Evolutionary conservation across 2,329 filamentous ascomycete genomes (phyloP).

Genomic region (Aspergillus pseudoterreus): DNA sequence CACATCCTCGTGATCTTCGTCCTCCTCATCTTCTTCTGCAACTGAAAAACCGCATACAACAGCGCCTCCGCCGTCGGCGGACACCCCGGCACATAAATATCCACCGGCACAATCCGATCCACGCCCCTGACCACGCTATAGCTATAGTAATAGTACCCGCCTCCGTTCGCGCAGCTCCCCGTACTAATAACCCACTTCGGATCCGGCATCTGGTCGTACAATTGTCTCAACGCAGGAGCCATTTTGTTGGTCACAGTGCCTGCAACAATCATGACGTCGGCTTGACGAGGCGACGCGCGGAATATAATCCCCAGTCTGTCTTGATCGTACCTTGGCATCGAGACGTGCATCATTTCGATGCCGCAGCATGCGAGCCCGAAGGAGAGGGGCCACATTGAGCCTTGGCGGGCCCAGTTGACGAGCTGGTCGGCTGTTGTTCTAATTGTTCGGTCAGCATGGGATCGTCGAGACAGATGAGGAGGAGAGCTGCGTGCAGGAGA

Average conservation of each 20-base stretch:
- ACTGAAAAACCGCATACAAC: constrained; percentile 68
- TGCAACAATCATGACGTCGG: constrained; percentile 90
- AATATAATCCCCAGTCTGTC: constrained; percentile 88
- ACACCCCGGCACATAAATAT: constrained; percentile 81
- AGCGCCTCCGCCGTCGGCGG: constrained; percentile 54
- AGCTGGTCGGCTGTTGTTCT: constrained; percentile 62
- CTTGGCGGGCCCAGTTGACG: constrained; percentile 83
- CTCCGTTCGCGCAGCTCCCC: constrained; percentile 82
- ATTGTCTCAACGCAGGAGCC: constrained; percentile 82
- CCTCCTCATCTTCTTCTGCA: constrained; percentile 73
- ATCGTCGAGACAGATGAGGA: too few relatives aligned
- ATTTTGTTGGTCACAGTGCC: constrained; percentile 95
- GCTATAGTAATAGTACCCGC: constrained; percentile 85
- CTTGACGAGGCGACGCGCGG: constrained; percentile 80
- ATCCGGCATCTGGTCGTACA: constrained; percentile 96
- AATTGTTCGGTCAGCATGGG: too few relatives aligned
- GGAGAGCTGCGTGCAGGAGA: too few relatives aligned
- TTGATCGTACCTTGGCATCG: constrained; percentile 85
- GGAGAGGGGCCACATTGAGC: constrained; percentile 87
- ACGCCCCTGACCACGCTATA: constrained; percentile 75
- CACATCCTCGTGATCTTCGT: constrained; percentile 55
- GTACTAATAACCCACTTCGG: constrained; percentile 84
- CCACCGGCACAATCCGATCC: constrained; percentile 77
- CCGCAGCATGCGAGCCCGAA: constrained; percentile 89
- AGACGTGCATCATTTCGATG: constrained; percentile 92